phyloP scores from a whole-genome alignment of 2,329 filamentous ascomycete species.

The Hirsutella minnesotensis region DNA sequence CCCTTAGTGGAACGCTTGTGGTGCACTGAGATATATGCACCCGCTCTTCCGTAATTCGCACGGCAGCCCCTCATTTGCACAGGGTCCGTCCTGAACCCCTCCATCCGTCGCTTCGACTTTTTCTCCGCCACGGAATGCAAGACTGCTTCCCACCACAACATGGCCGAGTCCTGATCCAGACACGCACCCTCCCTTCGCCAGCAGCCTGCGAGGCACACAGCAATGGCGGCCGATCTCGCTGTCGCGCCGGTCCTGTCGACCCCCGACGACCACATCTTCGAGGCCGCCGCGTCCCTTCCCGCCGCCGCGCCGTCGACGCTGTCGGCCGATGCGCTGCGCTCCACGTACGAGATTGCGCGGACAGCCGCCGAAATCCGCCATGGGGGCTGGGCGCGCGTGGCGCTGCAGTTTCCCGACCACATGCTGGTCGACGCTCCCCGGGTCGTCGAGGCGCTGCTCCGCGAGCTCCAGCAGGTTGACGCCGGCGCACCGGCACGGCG shows the following conservation, averaged over 20 bases:
- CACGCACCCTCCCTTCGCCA: too few species aligned
- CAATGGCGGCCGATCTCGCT: constrained; percentile 34
- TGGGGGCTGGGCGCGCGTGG: constrained; percentile 63
- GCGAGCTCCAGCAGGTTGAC: constrained; percentile 10
- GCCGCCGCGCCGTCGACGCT: constrained; percentile 20
- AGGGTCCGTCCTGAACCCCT: too few species aligned
- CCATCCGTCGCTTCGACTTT: too few species aligned
- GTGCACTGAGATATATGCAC: too few species aligned
- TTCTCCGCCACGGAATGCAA: too few species aligned
- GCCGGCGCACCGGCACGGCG: constrained; percentile 12
- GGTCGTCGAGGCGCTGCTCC: constrained; percentile 50
- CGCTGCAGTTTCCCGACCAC: constrained; percentile 88
- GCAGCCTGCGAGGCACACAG: too few species aligned
- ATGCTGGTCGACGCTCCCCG: constrained; percentile 81
- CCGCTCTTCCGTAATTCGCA: too few species aligned
- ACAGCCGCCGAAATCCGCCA: constrained; percentile 66
- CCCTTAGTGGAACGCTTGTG: too few species aligned
- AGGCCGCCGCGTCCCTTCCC: constrained; percentile 27
- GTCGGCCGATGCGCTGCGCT: constrained; percentile 56
- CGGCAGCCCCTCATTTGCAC: too few species aligned
- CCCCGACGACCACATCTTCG: constrained; percentile 47
- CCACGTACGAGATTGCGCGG: constrained; percentile 75
- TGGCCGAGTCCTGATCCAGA: too few species aligned
- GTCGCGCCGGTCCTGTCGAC: constrained; percentile 51
- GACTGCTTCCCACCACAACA: too few species aligned